These are phyloP conservation scores for Epichloe brachyelytri DNA, from an alignment of 2,329 filamentous ascomycete species.

Conservation along the genomic window DNA sequence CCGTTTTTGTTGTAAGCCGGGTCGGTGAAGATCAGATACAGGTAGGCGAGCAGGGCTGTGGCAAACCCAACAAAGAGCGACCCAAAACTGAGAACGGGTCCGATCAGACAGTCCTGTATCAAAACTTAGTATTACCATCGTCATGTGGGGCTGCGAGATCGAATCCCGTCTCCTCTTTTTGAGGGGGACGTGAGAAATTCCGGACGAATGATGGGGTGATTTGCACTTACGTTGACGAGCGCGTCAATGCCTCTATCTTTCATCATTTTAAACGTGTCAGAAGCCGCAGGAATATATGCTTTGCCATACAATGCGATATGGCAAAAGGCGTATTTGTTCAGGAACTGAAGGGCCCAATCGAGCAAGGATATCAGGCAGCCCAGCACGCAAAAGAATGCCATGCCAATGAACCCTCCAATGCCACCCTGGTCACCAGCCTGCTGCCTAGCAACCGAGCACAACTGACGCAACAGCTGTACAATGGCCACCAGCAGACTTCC, in stretches of 20 bases:
- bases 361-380: conserved; percentile 59
- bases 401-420: conserved; percentile 53
- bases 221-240: conserved; percentile 51
- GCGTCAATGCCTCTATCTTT: conserved; percentile 85
- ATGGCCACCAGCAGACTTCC: conserved; percentile 79
- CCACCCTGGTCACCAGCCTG: conserved; percentile 57
- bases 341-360: conserved; percentile 75
- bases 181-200: no score
- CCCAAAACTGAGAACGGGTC: conserved; percentile 62
- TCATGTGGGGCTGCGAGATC: no score
- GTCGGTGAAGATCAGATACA: conserved; percentile 77
- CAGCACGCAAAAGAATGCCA: conserved; percentile 59
- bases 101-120: conserved; percentile 58
- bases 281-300: conserved; percentile 72
- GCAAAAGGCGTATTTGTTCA: conserved; percentile 87
- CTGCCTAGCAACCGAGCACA: conserved; percentile 61
- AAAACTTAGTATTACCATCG: conserved; percentile 3
- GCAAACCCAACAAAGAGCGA: conserved; percentile 74
- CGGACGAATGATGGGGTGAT: no score
- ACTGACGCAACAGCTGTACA: conserved; percentile 71
- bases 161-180: no score
- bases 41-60: conserved; percentile 67
- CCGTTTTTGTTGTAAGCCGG: conserved; percentile 61
- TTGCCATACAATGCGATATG: conserved; percentile 92
- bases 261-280: conserved; percentile 85